A percentile compares a stretch with the other conserved stretches of the same genome.
phyloP scores from a whole-genome alignment of 306 rosid species.

The Gynostemma pentaphyllum region DNA sequence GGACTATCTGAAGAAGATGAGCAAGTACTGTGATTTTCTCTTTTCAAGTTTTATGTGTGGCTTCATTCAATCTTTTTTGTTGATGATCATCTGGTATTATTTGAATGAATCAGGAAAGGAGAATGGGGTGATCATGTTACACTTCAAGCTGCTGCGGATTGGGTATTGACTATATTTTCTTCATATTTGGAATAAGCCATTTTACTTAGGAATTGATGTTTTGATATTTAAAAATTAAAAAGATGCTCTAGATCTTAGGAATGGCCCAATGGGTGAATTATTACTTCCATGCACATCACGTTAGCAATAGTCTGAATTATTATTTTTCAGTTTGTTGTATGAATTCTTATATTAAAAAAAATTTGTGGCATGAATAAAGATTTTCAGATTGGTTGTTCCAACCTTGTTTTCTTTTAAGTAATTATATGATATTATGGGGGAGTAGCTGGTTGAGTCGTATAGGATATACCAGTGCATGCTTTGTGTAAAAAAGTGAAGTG shows the following conservation, averaged over 20 bases:
- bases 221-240: not conserved
- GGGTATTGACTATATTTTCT: constrained; percentile 35
- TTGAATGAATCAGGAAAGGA: constrained; percentile 65
- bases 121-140: constrained; percentile 99
- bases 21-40: constrained; percentile 38
- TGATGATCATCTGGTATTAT: constrained; percentile 14
- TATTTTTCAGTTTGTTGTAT: too few relatives aligned
- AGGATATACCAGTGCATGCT: not conserved
- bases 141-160: constrained; percentile 97
- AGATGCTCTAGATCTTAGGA: not conserved
- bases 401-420: not conserved
- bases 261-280: too few relatives aligned
- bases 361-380: not conserved
- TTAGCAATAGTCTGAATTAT: not conserved
- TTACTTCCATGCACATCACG: not conserved
- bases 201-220: not conserved
- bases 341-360: too few relatives aligned
- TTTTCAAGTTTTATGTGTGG: not conserved
- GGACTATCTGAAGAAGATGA: constrained; percentile 77
- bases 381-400: not conserved
- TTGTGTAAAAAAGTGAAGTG: not conserved
- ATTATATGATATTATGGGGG: not conserved
- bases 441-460: not conserved
- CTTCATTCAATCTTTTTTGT: constrained; percentile 5
- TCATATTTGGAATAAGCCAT: not conserved